Evolutionary conservation across 2,329 filamentous ascomycete species (phyloP).

Genomic region (Xenoacremonium recifei): DNA sequence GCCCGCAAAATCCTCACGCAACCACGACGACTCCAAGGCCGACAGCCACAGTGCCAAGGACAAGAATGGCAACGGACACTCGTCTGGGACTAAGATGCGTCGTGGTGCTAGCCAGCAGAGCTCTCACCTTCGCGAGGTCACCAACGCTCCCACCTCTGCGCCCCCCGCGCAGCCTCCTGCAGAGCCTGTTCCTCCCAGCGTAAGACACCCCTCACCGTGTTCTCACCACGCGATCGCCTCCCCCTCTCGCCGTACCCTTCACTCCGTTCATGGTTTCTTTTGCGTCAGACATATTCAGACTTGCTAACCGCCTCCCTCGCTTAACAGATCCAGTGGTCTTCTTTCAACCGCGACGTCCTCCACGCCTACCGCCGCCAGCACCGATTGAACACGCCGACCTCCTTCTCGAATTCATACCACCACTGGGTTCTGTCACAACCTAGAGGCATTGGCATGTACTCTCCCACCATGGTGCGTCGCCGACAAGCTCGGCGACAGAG

Average conservation of each 20-base stretch:
- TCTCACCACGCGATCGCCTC: too few species aligned
- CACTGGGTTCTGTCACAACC: constrained; percentile 60
- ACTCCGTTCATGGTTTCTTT: too few species aligned
- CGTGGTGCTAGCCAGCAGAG: constrained; percentile 52
- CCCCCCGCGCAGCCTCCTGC: constrained; percentile 29
- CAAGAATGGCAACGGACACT: constrained; percentile 41
- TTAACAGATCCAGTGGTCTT: constrained; percentile 61
- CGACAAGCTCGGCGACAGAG: constrained; percentile 64
- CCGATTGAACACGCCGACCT: constrained; percentile 66
- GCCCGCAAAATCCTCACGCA: constrained; percentile 45
- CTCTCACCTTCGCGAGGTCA: constrained; percentile 43
- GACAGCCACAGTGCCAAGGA: constrained; percentile 43
- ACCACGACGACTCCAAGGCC: constrained; percentile 46
- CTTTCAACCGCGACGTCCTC: constrained; percentile 65
- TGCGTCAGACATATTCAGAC: too few species aligned
- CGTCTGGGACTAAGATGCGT: constrained; percentile 55
- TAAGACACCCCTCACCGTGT: constrained; percentile 23
- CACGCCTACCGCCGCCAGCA: constrained; percentile 75
- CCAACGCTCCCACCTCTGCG: constrained; percentile 36
- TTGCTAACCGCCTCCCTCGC: neutral
- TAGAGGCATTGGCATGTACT: constrained; percentile 66
- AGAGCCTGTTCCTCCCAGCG: constrained; percentile 29
- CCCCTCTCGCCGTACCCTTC: neutral
- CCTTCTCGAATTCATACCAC: constrained; percentile 65
- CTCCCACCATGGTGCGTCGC: constrained; percentile 71